A percentile compares a stretch with the other conserved stretches of the same genome.
Conservation (phyloP, 495 filamentous ascomycete genomes). For the Apiosordaria backusii region DNA sequence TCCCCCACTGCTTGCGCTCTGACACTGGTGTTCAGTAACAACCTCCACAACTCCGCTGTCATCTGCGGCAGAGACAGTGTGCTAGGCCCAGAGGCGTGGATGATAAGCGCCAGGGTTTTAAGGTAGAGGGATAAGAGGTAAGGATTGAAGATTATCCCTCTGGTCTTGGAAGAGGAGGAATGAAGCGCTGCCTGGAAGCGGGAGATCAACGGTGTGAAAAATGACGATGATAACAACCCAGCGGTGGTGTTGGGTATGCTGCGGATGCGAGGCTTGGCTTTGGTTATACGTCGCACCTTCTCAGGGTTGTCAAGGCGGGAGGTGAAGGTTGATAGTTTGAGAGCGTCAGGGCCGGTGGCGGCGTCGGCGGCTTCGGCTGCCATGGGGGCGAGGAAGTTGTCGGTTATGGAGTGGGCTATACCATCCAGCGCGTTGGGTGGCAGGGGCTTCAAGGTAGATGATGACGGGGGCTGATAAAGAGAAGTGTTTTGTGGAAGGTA, state of each 20-base stretch:
- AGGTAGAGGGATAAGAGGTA: constrained; percentile 59
- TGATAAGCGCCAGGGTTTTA: constrained; percentile 61
- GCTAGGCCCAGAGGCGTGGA: constrained; percentile 62
- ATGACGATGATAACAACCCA: constrained; percentile 64
- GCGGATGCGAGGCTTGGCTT: constrained; percentile 54
- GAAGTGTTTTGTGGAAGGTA: constrained; percentile 33
- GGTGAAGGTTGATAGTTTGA: constrained; percentile 64
- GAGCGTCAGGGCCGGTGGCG: constrained; percentile 70
- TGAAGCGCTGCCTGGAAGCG: constrained; percentile 54
- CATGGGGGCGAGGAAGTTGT: constrained; percentile 72
- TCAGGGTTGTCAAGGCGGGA: constrained; percentile 35
- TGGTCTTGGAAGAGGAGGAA: constrained; percentile 35
- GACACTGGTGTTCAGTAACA: constrained; percentile 49
- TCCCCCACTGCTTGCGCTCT: constrained; percentile 51
- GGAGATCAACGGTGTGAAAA: constrained; percentile 75
- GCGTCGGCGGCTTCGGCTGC: constrained; percentile 67
- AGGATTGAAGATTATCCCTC: constrained; percentile 55
- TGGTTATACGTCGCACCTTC: constrained; percentile 25
- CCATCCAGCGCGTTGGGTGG: constrained; percentile 57
- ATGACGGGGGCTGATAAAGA: constrained; percentile 12
- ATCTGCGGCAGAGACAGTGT: constrained; percentile 61
- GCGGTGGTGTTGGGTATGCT: constrained; percentile 72
- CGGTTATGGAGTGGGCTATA: constrained; percentile 59
- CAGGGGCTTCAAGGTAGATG: constrained; percentile 46
- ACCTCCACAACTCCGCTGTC: constrained; percentile 66